phyloP scores from a whole-genome alignment of 2,329 filamentous ascomycete genomes.

The Alternaria sp. region DNA sequence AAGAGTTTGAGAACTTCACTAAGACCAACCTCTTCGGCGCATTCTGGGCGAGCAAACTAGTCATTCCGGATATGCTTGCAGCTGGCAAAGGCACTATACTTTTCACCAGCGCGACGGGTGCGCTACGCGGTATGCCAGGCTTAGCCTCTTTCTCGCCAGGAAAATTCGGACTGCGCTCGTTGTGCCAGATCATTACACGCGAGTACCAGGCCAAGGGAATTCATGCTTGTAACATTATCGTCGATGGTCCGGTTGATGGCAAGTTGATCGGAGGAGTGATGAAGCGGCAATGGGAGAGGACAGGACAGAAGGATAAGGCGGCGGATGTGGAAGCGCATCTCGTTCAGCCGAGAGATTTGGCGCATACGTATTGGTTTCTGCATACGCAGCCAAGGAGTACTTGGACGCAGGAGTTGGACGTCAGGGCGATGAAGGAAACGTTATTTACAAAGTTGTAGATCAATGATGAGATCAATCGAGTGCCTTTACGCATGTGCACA shows the following conservation, averaged over 20 bases:
- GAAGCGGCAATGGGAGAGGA: neutral
- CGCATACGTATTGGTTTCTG: constrained; percentile 29
- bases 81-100: neutral
- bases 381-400: constrained; percentile 33
- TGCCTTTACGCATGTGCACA: no score
- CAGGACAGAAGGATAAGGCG: constrained; percentile 4
- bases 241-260: neutral
- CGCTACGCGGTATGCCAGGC: neutral
- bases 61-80: neutral
- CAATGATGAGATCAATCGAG: fast-evolving
- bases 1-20: constrained; percentile 1
- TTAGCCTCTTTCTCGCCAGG: neutral
- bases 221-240: neutral
- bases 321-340: constrained; percentile 14
- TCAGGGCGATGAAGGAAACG: constrained; percentile 27
- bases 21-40: neutral
- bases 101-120: neutral
- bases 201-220: neutral
- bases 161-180: neutral
- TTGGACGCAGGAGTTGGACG: constrained; percentile 35
- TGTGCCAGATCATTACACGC: neutral
- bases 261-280: neutral
- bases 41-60: neutral
- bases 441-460: constrained; percentile 17
- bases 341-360: constrained; percentile 21